Conservation (phyloP, 257 asterid genomes). For the Solanum commersonii region DNA sequence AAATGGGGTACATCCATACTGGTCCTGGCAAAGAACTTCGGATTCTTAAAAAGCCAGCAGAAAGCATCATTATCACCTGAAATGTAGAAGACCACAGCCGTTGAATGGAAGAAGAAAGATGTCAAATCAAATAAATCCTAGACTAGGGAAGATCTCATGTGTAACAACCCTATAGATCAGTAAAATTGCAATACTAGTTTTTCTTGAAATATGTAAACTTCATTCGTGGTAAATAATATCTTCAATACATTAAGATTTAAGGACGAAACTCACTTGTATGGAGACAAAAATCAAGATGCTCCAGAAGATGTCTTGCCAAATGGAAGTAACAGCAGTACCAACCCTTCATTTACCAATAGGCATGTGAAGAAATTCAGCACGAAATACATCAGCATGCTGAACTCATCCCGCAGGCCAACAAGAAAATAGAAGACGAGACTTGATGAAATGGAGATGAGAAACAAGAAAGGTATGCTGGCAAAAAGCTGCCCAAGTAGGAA, state of each 20-base stretch:
- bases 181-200: background rate
- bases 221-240: background rate
- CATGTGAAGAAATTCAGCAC: conserved; percentile 72
- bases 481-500: conserved; percentile 79
- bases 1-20: conserved; percentile 89
- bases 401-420: conserved; percentile 69
- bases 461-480: conserved; percentile 85
- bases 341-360: conserved; percentile 85
- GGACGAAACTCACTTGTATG: conserved; percentile 58
- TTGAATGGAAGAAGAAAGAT: background rate
- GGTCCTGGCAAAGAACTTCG: conserved; percentile 69
- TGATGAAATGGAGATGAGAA: conserved; percentile 86
- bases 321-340: conserved; percentile 59
- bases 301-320: conserved; percentile 67
- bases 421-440: conserved; percentile 92
- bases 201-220: background rate
- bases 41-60: conserved; percentile 92
- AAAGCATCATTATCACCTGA: conserved; percentile 86
- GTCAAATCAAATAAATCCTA: background rate
- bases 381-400: conserved; percentile 79
- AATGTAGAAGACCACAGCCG: background rate
- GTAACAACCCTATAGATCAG: background rate
- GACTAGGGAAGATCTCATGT: background rate
- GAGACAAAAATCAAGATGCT: conserved; percentile 55
- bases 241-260: background rate